Base-by-base conservation (phyloP, 2,329 filamentous ascomycete genomes). In the Helminthosporium solani region DNA sequence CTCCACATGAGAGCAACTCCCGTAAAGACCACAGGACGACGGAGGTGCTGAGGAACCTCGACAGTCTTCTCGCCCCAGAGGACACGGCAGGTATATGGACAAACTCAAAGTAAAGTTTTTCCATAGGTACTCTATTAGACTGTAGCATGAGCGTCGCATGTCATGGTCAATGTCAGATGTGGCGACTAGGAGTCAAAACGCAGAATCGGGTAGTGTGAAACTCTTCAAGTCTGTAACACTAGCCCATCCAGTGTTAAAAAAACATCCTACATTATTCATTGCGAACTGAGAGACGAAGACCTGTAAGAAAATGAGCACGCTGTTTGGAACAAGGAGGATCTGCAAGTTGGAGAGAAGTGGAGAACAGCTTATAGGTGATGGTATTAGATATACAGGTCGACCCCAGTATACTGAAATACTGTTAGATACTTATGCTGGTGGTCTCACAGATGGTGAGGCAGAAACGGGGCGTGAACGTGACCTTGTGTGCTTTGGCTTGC, bases 61-160 rank as follows among this genome's bases (percentile, higher is more conserved):
- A 35, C 30, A 9, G 27, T 16, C 9, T 6, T 31, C 5, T 5
- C 28, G 14, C 8, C 28, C 14, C 14, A 5, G 28, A 31, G 48
- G 48, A 30, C 11, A 42, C 5, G 48, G 40, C 15, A 38, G 49
- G 37, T 52, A 45, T 52, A 46, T 48, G 49, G 37, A 41, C 19
- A 35, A n/a, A n/a, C n/a, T n/a, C n/a, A n/a, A n/a, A n/a, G n/a
- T n/a, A n/a, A n/a, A n/a, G n/a, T n/a, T n/a, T n/a, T n/a, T n/a
- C n/a, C n/a, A n/a, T n/a, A n/a, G n/a, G n/a, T n/a, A n/a, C n/a
- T n/a, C n/a, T n/a, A n/a, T 44, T 44, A 44, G 42, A 20, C 42
- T 44, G 42, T 44, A 44, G 34, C 34, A 38, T 30, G 23, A 30
- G 33, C 14, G 42, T 38, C 34, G 42, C 42, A 44, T 44, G 36